Percentiles rank a stretch among this genome's conserved stretches.
phyloP scores from a whole-genome alignment of 495 filamentous ascomycete species.

The Lepraria neglecta region DNA sequence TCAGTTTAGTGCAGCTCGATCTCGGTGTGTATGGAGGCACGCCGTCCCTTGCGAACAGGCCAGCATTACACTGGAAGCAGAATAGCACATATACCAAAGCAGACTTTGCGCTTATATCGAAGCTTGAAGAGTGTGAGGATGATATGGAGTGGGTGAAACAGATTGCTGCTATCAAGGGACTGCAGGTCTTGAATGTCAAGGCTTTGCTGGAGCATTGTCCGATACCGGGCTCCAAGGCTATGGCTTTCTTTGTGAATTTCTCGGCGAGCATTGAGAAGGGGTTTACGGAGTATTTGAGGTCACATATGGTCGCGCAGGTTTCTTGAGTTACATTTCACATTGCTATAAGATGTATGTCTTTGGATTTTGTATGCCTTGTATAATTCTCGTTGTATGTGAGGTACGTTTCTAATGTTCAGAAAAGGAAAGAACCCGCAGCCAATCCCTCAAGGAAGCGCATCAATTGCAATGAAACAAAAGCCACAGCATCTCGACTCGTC shows the following conservation, averaged over 20 bases:
- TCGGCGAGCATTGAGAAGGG: slow-evolving; percentile 46
- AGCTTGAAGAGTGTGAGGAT: slow-evolving; percentile 33
- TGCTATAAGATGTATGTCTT: too few relatives aligned
- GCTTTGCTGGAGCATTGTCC: slow-evolving; percentile 39
- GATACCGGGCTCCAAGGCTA: slow-evolving; percentile 36
- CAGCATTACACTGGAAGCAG: slow-evolving; percentile 37
- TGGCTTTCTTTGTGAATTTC: slow-evolving; percentile 46
- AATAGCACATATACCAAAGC: slow-evolving; percentile 34
- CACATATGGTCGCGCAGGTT: slow-evolving; percentile 28
- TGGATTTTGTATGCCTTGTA: not conserved
- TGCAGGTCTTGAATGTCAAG: slow-evolving; percentile 39
- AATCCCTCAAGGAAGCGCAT: not conserved
- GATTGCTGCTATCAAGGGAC: slow-evolving; percentile 36
- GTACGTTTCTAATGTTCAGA: not conserved
- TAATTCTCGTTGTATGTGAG: not conserved
- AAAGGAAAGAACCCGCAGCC: not conserved
- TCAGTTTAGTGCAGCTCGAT: slow-evolving; percentile 36
- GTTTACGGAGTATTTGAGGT: slow-evolving; percentile 42
- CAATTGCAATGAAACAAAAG: too few relatives aligned
- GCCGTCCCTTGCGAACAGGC: slow-evolving; percentile 25
- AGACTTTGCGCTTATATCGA: slow-evolving; percentile 39
- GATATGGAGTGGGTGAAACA: slow-evolving; percentile 47
- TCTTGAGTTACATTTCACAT: not conserved
- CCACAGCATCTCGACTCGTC: too few relatives aligned
- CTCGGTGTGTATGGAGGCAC: slow-evolving; percentile 40